Conservation (phyloP, 768 basidiomycete genomes). For the Sutorius australiensis region DNA sequence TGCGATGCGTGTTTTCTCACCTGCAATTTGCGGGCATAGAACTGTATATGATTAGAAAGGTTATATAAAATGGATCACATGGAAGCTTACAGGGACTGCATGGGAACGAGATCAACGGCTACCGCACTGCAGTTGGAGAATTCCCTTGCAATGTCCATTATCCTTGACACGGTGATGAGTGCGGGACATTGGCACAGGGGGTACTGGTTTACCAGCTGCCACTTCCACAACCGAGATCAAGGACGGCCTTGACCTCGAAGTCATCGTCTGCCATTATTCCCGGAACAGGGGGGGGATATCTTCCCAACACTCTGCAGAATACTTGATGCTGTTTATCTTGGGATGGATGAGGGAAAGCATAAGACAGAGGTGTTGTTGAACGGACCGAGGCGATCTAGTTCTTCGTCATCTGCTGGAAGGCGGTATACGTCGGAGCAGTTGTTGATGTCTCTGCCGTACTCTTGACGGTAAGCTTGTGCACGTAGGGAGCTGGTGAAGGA, state of each 20-base stretch:
- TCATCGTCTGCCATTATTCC: constrained; percentile 58
- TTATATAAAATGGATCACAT: constrained; percentile 8
- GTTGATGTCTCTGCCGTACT: constrained; percentile 68
- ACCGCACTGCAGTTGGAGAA: constrained; percentile 67
- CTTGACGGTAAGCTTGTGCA: constrained; percentile 54
- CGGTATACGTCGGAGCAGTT: constrained; percentile 77
- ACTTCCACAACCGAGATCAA: constrained; percentile 80
- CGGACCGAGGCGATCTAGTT: constrained; percentile 64
- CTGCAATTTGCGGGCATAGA: constrained; percentile 69
- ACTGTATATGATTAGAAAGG: constrained; percentile 35
- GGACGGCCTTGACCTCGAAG: constrained; percentile 55
- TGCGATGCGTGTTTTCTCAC: constrained; percentile 32
- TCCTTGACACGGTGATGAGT: constrained; percentile 45
- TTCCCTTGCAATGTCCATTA: constrained; percentile 68
- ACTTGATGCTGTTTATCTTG: constrained; percentile 66
- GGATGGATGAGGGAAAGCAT: constrained; percentile 9
- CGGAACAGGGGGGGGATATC: constrained; percentile 56
- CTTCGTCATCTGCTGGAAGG: constrained; percentile 76
- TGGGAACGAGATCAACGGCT: constrained; percentile 77
- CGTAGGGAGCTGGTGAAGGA: constrained; percentile 65
- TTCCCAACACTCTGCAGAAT: constrained; percentile 62
- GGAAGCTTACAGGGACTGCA: constrained; percentile 61
- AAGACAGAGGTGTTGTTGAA: constrained; percentile 4
- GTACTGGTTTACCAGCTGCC: constrained; percentile 58
- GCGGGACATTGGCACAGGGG: neutral